Evolutionary conservation across 78 protist species (phyloP).

Genomic region (Cavenderia fasciculata): DNA sequence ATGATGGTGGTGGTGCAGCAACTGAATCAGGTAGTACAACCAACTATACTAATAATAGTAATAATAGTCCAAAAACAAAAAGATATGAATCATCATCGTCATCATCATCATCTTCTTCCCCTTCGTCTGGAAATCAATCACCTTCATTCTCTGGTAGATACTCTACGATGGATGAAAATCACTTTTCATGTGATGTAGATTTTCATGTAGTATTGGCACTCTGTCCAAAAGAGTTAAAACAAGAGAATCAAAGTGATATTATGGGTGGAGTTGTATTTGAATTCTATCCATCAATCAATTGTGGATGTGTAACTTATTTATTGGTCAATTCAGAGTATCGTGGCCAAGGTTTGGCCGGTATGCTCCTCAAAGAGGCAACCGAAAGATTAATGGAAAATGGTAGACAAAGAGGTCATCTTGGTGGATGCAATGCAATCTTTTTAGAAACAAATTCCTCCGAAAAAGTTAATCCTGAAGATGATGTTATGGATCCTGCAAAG

Average conservation of each 20-base stretch:
- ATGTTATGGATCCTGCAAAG: constrained; percentile 68
- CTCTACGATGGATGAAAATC: no score
- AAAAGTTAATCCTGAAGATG: constrained; percentile 48
- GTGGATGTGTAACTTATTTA: constrained; percentile 56
- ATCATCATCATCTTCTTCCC: no score
- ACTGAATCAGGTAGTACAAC: no score
- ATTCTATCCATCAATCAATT: constrained; percentile 54
- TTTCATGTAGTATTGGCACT: constrained; percentile 49
- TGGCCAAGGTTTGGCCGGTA: constrained; percentile 49
- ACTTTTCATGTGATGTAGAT: no score
- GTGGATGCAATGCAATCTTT: constrained; percentile 53
- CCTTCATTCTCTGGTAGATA: no score
- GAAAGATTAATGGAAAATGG: neutral
- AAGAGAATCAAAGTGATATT: constrained; percentile 10
- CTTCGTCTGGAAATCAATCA: no score
- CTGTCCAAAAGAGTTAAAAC: constrained; percentile 3
- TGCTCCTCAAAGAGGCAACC: constrained; percentile 15
- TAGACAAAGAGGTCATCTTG: constrained; percentile 1
- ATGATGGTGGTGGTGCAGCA: neutral
- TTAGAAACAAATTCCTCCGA: constrained; percentile 68
- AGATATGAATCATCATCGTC: no score
- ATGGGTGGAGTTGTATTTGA: constrained; percentile 78
- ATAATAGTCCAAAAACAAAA: no score
- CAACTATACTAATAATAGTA: no score
- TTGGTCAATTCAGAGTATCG: constrained; percentile 37